phyloP scores from a whole-genome alignment of 2,329 filamentous ascomycete genomes.

The Microdochium nivale region DNA sequence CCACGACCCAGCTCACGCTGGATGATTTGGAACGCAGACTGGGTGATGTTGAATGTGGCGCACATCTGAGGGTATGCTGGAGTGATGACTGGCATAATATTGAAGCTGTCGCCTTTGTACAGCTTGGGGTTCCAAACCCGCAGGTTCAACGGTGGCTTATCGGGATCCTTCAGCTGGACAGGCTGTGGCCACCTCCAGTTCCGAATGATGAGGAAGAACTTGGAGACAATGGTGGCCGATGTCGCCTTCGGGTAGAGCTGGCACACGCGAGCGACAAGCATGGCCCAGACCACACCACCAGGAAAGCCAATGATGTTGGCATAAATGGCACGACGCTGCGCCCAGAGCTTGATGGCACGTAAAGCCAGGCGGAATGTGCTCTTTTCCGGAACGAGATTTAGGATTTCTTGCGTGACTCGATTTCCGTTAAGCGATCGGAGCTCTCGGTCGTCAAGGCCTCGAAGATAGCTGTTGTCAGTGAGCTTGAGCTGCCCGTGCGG shows the following conservation, averaged over 20 bases:
- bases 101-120: constrained; percentile 72
- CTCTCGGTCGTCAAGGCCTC: constrained; percentile 79
- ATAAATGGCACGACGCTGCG: constrained; percentile 84
- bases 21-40: constrained; percentile 78
- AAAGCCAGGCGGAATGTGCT: constrained; percentile 85
- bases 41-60: constrained; percentile 86
- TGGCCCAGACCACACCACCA: constrained; percentile 95
- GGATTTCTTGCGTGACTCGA: constrained; percentile 86
- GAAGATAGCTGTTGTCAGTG: constrained; percentile 74
- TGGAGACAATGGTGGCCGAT: constrained; percentile 78
- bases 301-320: constrained; percentile 95
- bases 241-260: constrained; percentile 93
- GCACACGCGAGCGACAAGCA: constrained; percentile 92
- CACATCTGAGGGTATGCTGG: constrained; percentile 98
- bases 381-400: constrained; percentile 79
- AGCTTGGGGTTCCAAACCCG: constrained; percentile 93
- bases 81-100: constrained; percentile 97
- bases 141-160: constrained; percentile 71
- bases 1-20: constrained; percentile 74
- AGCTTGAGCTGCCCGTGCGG: constrained; percentile 60
- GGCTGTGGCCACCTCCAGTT: constrained; percentile 92
- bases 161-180: constrained; percentile 82
- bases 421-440: constrained; percentile 89
- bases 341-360: constrained; percentile 93
- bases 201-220: constrained; percentile 89